Evolutionary conservation across 768 basidiomycete genomes (phyloP), one percentile per base, ranked within the genome.

Genomic region (Pleurotus cornucopiae): DNA sequence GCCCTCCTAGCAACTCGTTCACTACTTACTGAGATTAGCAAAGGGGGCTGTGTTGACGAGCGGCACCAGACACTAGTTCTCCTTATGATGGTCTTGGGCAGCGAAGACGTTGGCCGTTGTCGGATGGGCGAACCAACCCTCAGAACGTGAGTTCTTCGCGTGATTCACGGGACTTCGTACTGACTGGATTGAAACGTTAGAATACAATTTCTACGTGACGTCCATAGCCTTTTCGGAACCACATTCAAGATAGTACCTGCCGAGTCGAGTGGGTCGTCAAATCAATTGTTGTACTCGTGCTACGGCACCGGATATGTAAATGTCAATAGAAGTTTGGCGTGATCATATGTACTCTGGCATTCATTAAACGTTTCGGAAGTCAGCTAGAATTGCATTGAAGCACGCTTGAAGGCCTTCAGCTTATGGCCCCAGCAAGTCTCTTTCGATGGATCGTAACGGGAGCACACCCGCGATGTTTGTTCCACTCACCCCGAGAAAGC

Each of bases 241-340:
- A 88, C 91, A 12, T 98, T 98, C 83, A 98, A 97, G 71, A 88
- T 97, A 55, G 79, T 81, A 13, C 73, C 84, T 2, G 81, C 78
- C 51, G 82, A 86, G 49, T 71, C 77, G 14, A 75, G 83, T 58
- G 67, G 74, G 16, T 72, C 78, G 11, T 79, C 76, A 38, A 70
- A 76, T 11, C 85, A 92, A 58, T 80, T 91, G 12, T 55, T 92
- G 46, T 88, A 94, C 69, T 92, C 92, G 5, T 98, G 96, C 67
- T 91, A 94, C 60, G 96, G 96, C 9, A 84, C 86, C 20, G 96
- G 97, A 45, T 94, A 94, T 67, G 75, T 91, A 59, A 99, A 98
- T 68, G 84, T 87, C 55, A 94, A 92, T 68, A 78, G 89, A 62
- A 79, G 87, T 23, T 69, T 94, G 56, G 86, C 85, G 18, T 91